Conservation (phyloP, 257 asterid species). For the Ophiorrhiza pumila region DNA sequence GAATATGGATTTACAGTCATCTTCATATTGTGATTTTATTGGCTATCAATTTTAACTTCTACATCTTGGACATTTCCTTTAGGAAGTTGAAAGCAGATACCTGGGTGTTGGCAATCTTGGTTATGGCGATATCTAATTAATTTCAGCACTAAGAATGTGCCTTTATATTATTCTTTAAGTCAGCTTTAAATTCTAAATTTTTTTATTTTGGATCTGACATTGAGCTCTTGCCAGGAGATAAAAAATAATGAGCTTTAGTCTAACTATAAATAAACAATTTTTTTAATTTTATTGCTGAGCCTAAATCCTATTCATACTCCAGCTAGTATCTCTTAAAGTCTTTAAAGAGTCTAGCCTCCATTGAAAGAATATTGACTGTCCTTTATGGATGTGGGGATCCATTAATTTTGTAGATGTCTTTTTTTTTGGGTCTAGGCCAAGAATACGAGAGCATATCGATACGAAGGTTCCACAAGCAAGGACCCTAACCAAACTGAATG, state of each 20-base stretch:
- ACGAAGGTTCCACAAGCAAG: conserved; percentile 61
- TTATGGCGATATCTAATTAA: not conserved
- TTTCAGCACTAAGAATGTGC: not conserved
- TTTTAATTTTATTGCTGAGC: not conserved
- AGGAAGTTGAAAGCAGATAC: not conserved
- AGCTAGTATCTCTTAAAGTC: not conserved
- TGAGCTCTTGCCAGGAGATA: not conserved
- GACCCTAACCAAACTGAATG: conserved; percentile 46
- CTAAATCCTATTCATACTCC: not conserved
- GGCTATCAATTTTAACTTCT: too few relatives aligned
- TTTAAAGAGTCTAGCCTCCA: not conserved
- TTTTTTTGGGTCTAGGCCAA: conserved; percentile 39
- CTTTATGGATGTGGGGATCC: not conserved
- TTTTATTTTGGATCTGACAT: not conserved
- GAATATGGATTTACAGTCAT: not conserved
- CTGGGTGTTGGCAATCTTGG: not conserved
- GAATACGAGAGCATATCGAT: conserved; percentile 63
- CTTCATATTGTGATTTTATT: too few relatives aligned
- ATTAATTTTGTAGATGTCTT: conserved; percentile 8
- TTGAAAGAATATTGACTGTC: not conserved
- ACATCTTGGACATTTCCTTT: too few relatives aligned
- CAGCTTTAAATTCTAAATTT: not conserved
- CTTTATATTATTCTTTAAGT: not conserved
- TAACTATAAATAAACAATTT: not conserved
- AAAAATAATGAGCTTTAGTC: not conserved